Conservation (phyloP, 495 filamentous ascomycete genomes). For the Hypoxylon intermedium region DNA sequence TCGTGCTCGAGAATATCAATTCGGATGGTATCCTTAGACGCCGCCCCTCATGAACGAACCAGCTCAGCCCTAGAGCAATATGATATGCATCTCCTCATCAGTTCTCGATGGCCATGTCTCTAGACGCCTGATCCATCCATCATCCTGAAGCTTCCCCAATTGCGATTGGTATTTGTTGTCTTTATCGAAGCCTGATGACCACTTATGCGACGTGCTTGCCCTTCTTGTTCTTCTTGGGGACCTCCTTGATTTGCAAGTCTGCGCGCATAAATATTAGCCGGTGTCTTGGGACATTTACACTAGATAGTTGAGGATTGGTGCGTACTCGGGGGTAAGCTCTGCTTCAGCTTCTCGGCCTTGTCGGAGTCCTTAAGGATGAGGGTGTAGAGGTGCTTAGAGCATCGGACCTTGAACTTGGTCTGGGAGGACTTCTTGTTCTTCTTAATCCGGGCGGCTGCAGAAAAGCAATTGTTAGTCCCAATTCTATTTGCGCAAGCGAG, state of each 20-base stretch:
- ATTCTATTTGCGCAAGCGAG: background rate
- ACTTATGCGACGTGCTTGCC: conserved; percentile 47
- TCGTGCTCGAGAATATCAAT: conserved; percentile 43
- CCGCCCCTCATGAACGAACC: conserved; percentile 43
- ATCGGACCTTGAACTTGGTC: conserved; percentile 99
- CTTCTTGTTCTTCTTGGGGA: conserved; percentile 60
- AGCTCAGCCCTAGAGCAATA: conserved; percentile 15
- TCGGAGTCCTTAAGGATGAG: conserved; percentile 96
- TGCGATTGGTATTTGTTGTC: conserved; percentile 34
- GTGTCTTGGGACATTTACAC: background rate
- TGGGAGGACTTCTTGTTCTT: conserved; percentile 83
- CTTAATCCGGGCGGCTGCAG: conserved; percentile 93
- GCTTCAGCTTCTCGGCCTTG: conserved; percentile 99
- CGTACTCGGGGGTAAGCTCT: conserved; percentile 92
- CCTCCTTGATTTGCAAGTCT: conserved; percentile 58
- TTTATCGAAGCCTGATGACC: conserved; percentile 18
- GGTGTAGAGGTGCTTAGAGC: conserved; percentile 92
- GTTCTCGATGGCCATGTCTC: conserved; percentile 17
- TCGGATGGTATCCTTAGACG: conserved; percentile 53
- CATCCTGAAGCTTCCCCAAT: conserved; percentile 25
- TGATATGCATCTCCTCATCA: conserved; percentile 26
- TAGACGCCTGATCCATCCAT: conserved; percentile 21
- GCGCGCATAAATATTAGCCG: conserved; percentile 8
- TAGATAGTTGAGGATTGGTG: conserved; percentile 1
- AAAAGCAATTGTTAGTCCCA: conserved; percentile 47